A percentile compares a stretch with the other conserved stretches of the same genome.
These are phyloP conservation scores for Venustampulla echinocandica DNA, from an alignment of 495 filamentous ascomycete species.

Conservation along the genomic window DNA sequence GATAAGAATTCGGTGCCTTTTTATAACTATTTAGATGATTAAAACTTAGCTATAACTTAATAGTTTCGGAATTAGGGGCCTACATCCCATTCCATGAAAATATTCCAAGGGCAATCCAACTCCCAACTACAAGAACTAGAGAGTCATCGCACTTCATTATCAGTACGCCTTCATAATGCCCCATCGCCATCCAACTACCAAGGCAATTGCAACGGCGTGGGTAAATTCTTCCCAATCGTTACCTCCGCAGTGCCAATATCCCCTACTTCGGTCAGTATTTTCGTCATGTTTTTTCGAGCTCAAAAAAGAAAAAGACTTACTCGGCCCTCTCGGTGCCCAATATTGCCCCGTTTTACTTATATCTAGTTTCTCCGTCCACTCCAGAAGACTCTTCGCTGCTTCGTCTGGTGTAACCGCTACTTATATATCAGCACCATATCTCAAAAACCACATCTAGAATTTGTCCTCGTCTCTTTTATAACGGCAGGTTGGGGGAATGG, in stretches of 20 bases:
- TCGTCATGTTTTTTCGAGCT: neutral
- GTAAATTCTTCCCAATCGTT: constrained; percentile 51
- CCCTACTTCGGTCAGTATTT: constrained; percentile 25
- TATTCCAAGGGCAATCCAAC: too few relatives aligned
- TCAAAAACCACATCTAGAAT: neutral
- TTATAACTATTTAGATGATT: too few relatives aligned
- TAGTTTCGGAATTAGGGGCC: too few relatives aligned
- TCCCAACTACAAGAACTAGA: too few relatives aligned
- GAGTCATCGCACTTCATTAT: too few relatives aligned
- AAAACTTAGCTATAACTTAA: too few relatives aligned
- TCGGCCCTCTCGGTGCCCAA: constrained; percentile 61
- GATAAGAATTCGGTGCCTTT: too few relatives aligned
- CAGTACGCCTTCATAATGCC: too few relatives aligned
- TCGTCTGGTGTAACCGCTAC: constrained; percentile 58
- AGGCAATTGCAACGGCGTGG: constrained; percentile 58
- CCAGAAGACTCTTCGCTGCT: constrained; percentile 52
- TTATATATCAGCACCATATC: neutral
- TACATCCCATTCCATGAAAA: too few relatives aligned
- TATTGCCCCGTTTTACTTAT: constrained; percentile 58
- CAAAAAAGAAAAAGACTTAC: constrained; percentile 39
- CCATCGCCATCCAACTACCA: constrained; percentile 42
- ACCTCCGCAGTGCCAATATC: constrained; percentile 63
- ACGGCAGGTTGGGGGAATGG: neutral
- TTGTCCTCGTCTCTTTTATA: neutral
- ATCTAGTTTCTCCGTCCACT: constrained; percentile 55